Base-by-base conservation (phyloP, 2,329 filamentous ascomycete genomes). In the Lasiodiplodia gonubiensis region DNA sequence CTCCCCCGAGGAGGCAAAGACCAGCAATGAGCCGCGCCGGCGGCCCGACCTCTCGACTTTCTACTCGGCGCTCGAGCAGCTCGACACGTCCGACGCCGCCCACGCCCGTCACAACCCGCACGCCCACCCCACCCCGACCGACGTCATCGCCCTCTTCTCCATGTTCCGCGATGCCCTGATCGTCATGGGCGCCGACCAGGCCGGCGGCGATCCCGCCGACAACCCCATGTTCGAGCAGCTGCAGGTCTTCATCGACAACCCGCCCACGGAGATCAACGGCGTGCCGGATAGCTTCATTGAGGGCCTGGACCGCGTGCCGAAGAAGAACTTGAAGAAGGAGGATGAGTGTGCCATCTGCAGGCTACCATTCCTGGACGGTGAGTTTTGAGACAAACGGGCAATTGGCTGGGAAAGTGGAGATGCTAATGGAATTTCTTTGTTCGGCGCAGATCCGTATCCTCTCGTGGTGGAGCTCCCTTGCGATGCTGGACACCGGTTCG, bases 11-110 rank as follows among this genome's bases (percentile, higher is more conserved):
- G 72, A 79, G 25, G 68, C 74, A 67, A 76, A 74, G 67, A 18
- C 68, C 61, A 69, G n/a, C 42, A n/a, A 68, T 33, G 57, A 71
- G 51, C 70, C 76, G 64, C 74, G 78, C 21, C 86, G 86, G 70
- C 85, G 87, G 63, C 88, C 88, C 33, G 88, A 90, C 75, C 84
- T 90, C 49, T 87, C 85, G 49, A 88, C 87, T 72, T 90, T 90
- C 81, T 89, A 89, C 80, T 83, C 84, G 67, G 85, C 86, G 53
- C 85, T 90, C 68, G 85, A 89, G 72, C 84, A 88, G 67, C 80
- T 84, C 35, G 83, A 85, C 69, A 87, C 85, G 10, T 85, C 83
- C 35, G 82, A 85, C 73, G 77, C 80, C 67, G 72, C 78, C 54
- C 85, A 84, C 52, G 73, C 78, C 60, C 85, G 83, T 51, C 82